Conservation (phyloP, 805 yeast genomes). For the Yarrowia phangngaensis region DNA sequence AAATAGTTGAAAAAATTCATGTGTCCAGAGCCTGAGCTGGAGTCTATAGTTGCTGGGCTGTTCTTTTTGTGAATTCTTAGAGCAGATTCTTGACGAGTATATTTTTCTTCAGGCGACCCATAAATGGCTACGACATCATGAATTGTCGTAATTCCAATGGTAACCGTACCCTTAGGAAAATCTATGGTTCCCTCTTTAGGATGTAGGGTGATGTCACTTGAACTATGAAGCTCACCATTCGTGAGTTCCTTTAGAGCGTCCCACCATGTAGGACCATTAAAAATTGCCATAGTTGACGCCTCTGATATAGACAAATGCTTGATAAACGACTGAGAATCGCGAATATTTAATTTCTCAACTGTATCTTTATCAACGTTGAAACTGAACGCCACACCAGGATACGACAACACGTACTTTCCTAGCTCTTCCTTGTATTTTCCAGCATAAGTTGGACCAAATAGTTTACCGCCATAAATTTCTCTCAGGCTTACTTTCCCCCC, state of each 20-base stretch:
- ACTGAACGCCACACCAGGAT: slow-evolving; percentile 22
- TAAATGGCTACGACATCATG: slow-evolving; percentile 14
- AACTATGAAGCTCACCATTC: not conserved
- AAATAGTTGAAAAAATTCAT: slow-evolving; percentile 22
- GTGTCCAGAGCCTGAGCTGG: not conserved
- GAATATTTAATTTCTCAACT: not conserved
- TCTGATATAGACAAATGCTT: slow-evolving; percentile 3
- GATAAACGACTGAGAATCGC: slow-evolving; percentile 22
- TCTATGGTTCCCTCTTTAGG: slow-evolving; percentile 1
- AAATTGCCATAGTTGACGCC: slow-evolving; percentile 2
- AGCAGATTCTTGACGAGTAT: slow-evolving; percentile 2
- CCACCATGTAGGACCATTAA: slow-evolving; percentile 23
- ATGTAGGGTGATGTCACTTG: not conserved
- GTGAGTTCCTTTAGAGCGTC: slow-evolving; percentile 8
- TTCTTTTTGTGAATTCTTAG: slow-evolving; percentile 14
- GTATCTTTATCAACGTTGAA: not conserved
- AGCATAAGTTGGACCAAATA: slow-evolving; percentile 17
- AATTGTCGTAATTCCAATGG: slow-evolving; percentile 2
- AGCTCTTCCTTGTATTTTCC: slow-evolving; percentile 8
- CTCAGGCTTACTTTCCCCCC: slow-evolving; percentile 9
- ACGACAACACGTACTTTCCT: slow-evolving; percentile 11
- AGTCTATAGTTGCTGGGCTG: not conserved
- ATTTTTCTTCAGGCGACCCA: slow-evolving; percentile 18
- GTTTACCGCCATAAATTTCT: slow-evolving; percentile 17
- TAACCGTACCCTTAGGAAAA: not conserved